A percentile compares a stretch with the other conserved stretches of the same genome.
Conservation (phyloP, 768 basidiomycete species). For the Neoboletus brunneissimus region DNA sequence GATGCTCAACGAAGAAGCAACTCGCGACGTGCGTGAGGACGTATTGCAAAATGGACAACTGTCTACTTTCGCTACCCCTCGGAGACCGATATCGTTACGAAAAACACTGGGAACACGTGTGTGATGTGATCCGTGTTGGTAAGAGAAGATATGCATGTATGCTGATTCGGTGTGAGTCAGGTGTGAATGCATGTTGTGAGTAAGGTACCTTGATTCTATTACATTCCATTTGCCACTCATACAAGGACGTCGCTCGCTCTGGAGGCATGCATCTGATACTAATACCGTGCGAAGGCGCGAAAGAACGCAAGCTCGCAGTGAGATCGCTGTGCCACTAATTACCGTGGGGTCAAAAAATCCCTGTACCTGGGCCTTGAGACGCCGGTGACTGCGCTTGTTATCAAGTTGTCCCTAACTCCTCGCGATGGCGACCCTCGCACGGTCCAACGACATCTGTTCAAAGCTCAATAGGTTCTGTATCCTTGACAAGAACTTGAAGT, state of each 20-base stretch:
- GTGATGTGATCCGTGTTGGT: not conserved
- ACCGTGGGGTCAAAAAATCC: not conserved
- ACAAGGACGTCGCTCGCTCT: not conserved
- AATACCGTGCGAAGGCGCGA: not conserved
- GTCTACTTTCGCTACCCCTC: not conserved
- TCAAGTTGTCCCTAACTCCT: not conserved
- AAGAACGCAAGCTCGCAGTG: not conserved
- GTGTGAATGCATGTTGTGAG: not conserved
- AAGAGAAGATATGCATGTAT: not conserved
- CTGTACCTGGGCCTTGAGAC: not conserved
- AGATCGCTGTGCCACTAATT: not conserved
- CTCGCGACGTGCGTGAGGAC: not conserved
- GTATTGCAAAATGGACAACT: not conserved
- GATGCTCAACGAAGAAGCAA: not conserved
- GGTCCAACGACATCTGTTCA: not conserved
- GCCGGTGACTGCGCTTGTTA: not conserved
- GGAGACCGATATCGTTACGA: not conserved
- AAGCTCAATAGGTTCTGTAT: not conserved
- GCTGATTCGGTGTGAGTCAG: not conserved
- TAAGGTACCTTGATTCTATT: not conserved
- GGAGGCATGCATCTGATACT: not conserved
- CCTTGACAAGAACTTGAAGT: not conserved
- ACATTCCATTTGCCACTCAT: not conserved
- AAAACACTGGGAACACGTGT: not conserved
- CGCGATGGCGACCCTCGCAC: not conserved